Evolutionary conservation across 352 stramenopile species (phyloP), one percentile per base, ranked within the genome.

Genomic region (Aphanomyces euteiches): DNA sequence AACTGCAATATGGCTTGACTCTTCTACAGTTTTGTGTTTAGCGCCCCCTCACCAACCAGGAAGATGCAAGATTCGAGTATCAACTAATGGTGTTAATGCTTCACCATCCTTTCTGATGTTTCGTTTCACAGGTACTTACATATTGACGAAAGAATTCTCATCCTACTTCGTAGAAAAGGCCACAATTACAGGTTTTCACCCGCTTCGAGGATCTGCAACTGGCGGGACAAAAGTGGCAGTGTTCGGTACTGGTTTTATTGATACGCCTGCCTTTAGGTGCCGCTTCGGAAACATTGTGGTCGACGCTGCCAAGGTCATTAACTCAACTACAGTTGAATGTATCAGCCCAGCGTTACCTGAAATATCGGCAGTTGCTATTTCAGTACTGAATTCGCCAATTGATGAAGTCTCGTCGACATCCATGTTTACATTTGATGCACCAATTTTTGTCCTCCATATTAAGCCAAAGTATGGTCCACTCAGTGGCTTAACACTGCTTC

Each of bases 231-330:
- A 21, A 10, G 48, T 70, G 12, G 47, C 50, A 4, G 47, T 70
- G 3, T 70, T 43, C 53, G 64, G 64, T 19, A 70, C 64, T 8
- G 64, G 47, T 28, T 70, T 70, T 37, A 38, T 50, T 50, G 38
- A 60, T 37, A 39, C 64, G 34, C 53, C 54, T 13, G 39, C 13
- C 13, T 53, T 70, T 6, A 17, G 8, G 5, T 70, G 64, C 64
- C 53, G 28, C 13, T 70, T 70, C 19, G 64, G 28, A 4, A 5
- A 28, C 10, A 61, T 5, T 17, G 7, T 34, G 40, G 10, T 38
- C 3, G 4, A 7, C 5, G 0, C 64, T 10, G n/a, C 39, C 8
- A 21, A 48, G 45, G 19, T 56, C 6, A 7, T 70, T 13, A 41
- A 64, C 13, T 47, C 45, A n/a, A 64, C 64, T 2, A 64, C 0